Evolutionary conservation across 2,329 filamentous ascomycete genomes (phyloP).

Genomic region (Aspergillus udagawae): DNA sequence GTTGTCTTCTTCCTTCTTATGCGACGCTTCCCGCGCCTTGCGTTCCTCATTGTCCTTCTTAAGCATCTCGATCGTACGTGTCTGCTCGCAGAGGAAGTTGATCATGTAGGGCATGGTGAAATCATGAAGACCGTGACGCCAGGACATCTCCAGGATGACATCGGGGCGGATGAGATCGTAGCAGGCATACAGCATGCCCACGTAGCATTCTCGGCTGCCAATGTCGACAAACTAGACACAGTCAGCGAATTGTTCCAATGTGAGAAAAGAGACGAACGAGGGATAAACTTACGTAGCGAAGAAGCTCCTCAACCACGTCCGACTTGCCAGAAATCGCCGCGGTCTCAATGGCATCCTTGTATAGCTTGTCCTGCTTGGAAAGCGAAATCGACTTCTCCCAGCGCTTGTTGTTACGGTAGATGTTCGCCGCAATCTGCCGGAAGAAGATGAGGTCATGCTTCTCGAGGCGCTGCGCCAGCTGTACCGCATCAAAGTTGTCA

Average conservation of each 20-base stretch:
- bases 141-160: slow-evolving; percentile 90
- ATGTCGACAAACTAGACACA: slow-evolving; percentile 86
- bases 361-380: slow-evolving; percentile 98
- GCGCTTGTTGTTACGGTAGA: slow-evolving; percentile 99
- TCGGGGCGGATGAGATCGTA: slow-evolving; percentile 95
- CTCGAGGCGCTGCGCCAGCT: slow-evolving; percentile 86
- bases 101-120: slow-evolving; percentile 99
- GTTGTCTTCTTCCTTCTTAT: slow-evolving; percentile 87
- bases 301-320: slow-evolving; percentile 90
- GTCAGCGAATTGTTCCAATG: slow-evolving; percentile 30
- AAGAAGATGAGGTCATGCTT: slow-evolving; percentile 99
- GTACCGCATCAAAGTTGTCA: slow-evolving; percentile 96
- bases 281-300: slow-evolving; percentile 80
- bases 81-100: slow-evolving; percentile 91
- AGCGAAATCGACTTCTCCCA: slow-evolving; percentile 99
- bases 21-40: slow-evolving; percentile 65
- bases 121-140: slow-evolving; percentile 89
- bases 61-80: slow-evolving; percentile 73
- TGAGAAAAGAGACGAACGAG: neutral
- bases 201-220: slow-evolving; percentile 97
- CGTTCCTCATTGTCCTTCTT: slow-evolving; percentile 97
- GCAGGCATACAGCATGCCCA: slow-evolving; percentile 99
- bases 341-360: slow-evolving; percentile 99
- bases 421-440: slow-evolving; percentile 95
- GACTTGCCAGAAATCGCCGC: slow-evolving; percentile 84